Evolutionary conservation across 345 rosid genomes (phyloP).

Genomic region (Isatis tinctoria): DNA sequence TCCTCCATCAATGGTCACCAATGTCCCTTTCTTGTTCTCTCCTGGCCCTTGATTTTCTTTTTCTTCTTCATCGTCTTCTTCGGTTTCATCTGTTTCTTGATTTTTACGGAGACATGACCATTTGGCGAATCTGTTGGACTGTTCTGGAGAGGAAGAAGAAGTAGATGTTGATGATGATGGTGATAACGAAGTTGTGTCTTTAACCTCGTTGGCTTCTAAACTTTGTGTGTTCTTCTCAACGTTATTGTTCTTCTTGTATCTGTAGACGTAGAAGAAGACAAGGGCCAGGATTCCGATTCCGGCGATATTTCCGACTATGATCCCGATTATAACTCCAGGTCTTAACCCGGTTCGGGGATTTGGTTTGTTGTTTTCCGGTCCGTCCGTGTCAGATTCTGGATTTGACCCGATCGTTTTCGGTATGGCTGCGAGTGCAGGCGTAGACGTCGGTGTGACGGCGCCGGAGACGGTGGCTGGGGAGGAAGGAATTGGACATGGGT

Average conservation of each 20-base stretch:
- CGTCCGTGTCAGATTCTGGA: slow-evolving; percentile 11
- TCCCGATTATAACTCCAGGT: slow-evolving; percentile 38
- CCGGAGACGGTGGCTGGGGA: slow-evolving; percentile 34
- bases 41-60: slow-evolving; percentile 35
- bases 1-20: slow-evolving; percentile 73
- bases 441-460: slow-evolving; percentile 47
- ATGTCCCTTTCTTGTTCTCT: slow-evolving; percentile 53
- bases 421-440: slow-evolving; percentile 63
- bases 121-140: slow-evolving; percentile 55
- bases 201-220: slow-evolving; percentile 41
- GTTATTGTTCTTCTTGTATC: slow-evolving; percentile 29
- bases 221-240: slow-evolving; percentile 31
- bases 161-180: slow-evolving; percentile 35
- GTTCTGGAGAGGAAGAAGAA: slow-evolving; percentile 59
- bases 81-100: slow-evolving; percentile 44
- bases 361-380: neutral
- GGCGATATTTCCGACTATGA: slow-evolving; percentile 42
- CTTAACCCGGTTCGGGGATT: slow-evolving; percentile 28
- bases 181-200: slow-evolving; percentile 37
- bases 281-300: slow-evolving; percentile 38
- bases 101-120: slow-evolving; percentile 80
- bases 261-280: slow-evolving; percentile 33
- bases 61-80: slow-evolving; percentile 35
- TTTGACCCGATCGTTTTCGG: slow-evolving; percentile 39
- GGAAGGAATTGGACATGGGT: slow-evolving; percentile 50